These are phyloP conservation scores for Ascomycota sp. DNA, from an alignment of 2,329 filamentous ascomycete genomes.

Conservation along the genomic window DNA sequence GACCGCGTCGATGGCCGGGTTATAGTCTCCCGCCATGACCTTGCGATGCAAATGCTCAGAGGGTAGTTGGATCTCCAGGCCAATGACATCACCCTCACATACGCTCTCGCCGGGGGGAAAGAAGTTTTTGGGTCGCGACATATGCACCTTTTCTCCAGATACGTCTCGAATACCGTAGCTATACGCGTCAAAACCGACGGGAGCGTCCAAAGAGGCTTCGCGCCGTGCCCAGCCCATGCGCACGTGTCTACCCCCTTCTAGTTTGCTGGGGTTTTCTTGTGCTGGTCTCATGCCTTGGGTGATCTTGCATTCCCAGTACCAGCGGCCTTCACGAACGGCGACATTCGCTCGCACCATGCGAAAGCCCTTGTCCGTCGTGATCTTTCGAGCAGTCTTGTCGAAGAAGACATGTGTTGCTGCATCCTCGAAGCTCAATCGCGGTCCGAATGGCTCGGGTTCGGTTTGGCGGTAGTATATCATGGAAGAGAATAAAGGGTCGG, in stretches of 20 bases:
- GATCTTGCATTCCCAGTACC: constrained; percentile 88
- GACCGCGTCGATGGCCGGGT: constrained; percentile 53
- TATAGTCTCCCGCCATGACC: constrained; percentile 68
- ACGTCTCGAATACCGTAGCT: constrained; percentile 85
- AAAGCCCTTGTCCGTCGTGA: constrained; percentile 84
- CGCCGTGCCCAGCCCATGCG: constrained; percentile 70
- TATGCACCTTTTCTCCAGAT: constrained; percentile 74
- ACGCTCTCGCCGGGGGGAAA: constrained; percentile 60
- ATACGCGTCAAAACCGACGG: constrained; percentile 74
- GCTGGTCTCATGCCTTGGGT: constrained; percentile 42
- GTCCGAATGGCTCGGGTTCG: constrained; percentile 60
- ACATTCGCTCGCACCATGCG: constrained; percentile 80
- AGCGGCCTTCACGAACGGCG: constrained; percentile 65
- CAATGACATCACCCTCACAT: constrained; percentile 77
- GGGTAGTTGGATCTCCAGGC: constrained; percentile 76
- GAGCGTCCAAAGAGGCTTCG: constrained; percentile 61
- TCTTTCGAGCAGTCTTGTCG: constrained; percentile 47
- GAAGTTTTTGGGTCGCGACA: constrained; percentile 81
- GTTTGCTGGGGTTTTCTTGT: constrained; percentile 19
- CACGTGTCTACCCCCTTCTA: constrained; percentile 37
- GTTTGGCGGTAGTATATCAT: constrained; percentile 77
- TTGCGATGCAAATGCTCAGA: constrained; percentile 70
- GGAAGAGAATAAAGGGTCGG: constrained; percentile 67
- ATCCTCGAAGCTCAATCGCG: constrained; percentile 84
- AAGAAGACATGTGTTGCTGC: constrained; percentile 69